Conservation (phyloP, 306 rosid genomes). For the Prunus campanulata region DNA sequence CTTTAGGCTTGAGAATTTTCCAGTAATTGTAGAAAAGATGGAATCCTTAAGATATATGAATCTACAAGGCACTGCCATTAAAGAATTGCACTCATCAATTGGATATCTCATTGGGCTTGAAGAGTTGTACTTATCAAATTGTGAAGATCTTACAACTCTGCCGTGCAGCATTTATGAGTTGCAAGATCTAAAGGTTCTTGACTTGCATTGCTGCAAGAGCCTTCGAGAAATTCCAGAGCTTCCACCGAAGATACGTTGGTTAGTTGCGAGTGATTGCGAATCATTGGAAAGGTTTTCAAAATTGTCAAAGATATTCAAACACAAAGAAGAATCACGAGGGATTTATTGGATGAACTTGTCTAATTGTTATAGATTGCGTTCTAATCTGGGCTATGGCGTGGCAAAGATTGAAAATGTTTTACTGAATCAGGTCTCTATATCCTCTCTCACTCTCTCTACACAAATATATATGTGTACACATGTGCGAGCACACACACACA, state of each 20-base stretch:
- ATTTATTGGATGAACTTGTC: not conserved
- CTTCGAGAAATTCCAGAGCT: not conserved
- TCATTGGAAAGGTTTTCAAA: not conserved
- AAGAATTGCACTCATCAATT: not conserved
- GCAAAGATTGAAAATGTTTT: not conserved
- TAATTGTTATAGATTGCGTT: not conserved
- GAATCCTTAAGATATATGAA: not conserved
- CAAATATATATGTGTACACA: not conserved
- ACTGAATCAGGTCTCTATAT: not conserved
- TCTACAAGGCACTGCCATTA: not conserved
- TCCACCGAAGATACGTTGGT: not conserved
- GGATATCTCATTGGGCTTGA: not conserved
- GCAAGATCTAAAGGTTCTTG: not conserved
- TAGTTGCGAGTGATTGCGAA: not conserved
- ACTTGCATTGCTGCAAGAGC: not conserved
- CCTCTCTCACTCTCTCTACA: not conserved
- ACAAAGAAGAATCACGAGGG: not conserved
- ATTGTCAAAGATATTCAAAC: not conserved
- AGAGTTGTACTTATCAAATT: not conserved
- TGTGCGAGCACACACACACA: not conserved
- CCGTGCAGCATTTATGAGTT: not conserved
- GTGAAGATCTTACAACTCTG: not conserved
- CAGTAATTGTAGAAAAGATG: not conserved
- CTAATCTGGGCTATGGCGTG: not conserved
- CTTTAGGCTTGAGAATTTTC: not conserved